phyloP scores from a whole-genome alignment of 148 eudicot species.

The Camellia granthamiana region DNA sequence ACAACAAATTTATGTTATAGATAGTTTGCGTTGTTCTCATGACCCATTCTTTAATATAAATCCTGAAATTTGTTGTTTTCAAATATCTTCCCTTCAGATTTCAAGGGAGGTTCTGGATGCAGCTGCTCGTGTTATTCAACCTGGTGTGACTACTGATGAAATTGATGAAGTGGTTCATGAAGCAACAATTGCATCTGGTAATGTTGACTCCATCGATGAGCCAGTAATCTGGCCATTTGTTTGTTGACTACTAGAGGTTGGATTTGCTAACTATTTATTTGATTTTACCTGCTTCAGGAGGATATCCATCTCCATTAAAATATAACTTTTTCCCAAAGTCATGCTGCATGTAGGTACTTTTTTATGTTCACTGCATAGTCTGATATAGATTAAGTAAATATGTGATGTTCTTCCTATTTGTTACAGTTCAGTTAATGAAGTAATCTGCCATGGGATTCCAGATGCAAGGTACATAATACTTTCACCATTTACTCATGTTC shows the following conservation, averaged over 20 bases:
- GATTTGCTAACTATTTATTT: not conserved
- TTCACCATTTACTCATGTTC: not conserved
- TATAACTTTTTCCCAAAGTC: conserved; percentile 95
- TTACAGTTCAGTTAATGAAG: conserved; percentile 89
- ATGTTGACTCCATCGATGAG: conserved; percentile 11
- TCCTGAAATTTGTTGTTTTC: too few species aligned
- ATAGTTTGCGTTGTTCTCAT: too few species aligned
- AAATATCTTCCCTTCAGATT: conserved; percentile 36
- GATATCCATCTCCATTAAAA: conserved; percentile 91
- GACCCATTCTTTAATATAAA: too few species aligned
- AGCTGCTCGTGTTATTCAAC: conserved; percentile 79
- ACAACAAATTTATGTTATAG: too few species aligned
- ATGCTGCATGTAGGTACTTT: conserved; percentile 98
- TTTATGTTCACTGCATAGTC: not conserved
- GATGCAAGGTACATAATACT: conserved; percentile 69
- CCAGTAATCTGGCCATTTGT: not conserved
- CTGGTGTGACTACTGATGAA: conserved; percentile 95
- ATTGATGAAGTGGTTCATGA: conserved; percentile 94
- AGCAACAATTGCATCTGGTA: conserved; percentile 88
- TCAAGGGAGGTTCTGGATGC: conserved; percentile 96
- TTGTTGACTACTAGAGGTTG: not conserved
- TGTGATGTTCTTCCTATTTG: conserved; percentile 13
- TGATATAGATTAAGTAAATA: conserved; percentile 8
- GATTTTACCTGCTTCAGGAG: conserved; percentile 54
- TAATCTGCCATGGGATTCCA: conserved; percentile 97